Percentiles rank a stretch among this genome's conserved stretches.
These are phyloP conservation scores for Talaromyces islandicus DNA, from an alignment of 2,329 filamentous ascomycete genomes.

Conservation along the genomic window DNA sequence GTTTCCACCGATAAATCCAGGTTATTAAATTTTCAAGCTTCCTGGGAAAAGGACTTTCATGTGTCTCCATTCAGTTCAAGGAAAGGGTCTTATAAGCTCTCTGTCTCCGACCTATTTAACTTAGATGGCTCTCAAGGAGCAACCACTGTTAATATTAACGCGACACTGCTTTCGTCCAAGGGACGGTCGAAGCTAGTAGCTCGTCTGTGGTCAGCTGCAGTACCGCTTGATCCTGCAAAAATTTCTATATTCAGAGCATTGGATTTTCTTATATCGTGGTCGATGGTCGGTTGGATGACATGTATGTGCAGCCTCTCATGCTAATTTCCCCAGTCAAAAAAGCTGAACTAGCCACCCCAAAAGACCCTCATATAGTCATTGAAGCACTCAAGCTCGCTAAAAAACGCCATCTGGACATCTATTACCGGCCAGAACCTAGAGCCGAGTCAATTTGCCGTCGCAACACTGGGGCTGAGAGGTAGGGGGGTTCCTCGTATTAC, in stretches of 20 bases:
- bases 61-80: constrained; percentile 4
- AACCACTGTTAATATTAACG: neutral
- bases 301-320: neutral
- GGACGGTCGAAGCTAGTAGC: neutral
- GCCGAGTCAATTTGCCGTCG: neutral
- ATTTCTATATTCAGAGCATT: neutral
- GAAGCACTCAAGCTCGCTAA: neutral
- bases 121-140: neutral
- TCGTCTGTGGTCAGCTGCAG: constrained; percentile 2
- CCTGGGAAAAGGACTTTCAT: constrained; percentile 4
- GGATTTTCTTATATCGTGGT: neutral
- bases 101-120: neutral
- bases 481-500: neutral
- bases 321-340: neutral
- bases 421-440: constrained; percentile 1
- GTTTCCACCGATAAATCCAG: neutral
- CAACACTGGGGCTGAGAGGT: neutral
- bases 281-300: neutral
- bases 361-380: constrained; percentile 1
- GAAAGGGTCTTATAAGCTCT: neutral
- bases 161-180: neutral
- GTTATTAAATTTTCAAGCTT: neutral
- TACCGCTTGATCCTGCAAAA: constrained; percentile 1
- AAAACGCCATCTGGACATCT: neutral
- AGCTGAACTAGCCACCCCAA: neutral